Evolutionary conservation across 2,329 filamentous ascomycete species (phyloP).

Genomic region (Diaporthe humulicola): DNA sequence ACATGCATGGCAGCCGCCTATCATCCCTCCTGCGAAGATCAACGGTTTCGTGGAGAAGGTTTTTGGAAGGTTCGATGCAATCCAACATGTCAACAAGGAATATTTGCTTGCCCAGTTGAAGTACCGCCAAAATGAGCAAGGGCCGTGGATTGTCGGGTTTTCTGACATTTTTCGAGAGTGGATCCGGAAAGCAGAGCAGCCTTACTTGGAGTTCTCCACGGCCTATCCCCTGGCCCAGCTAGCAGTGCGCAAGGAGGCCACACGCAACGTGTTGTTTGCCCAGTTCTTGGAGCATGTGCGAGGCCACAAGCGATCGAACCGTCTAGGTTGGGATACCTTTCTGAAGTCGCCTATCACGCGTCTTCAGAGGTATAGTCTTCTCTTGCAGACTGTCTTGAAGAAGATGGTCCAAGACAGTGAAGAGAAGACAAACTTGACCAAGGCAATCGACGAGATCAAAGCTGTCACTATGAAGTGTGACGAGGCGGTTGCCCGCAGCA

Average conservation of each 20-base stretch:
- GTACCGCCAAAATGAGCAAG: slow-evolving; percentile 96
- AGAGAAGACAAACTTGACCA: slow-evolving; percentile 86
- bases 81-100: slow-evolving; percentile 93
- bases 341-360: slow-evolving; percentile 94
- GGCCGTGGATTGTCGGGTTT: slow-evolving; percentile 93
- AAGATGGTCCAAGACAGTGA: slow-evolving; percentile 88
- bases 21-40: slow-evolving; percentile 83
- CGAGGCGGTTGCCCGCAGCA: slow-evolving; percentile 90
- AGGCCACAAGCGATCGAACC: slow-evolving; percentile 82
- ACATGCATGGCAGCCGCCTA: slow-evolving; percentile 77
- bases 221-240: slow-evolving; percentile 88
- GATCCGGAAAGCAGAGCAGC: slow-evolving; percentile 91
- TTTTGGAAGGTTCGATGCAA: slow-evolving; percentile 90
- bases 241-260: slow-evolving; percentile 85
- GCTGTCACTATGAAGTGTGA: slow-evolving; percentile 92
- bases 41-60: slow-evolving; percentile 86
- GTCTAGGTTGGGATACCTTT: slow-evolving; percentile 94
- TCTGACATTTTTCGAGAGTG: slow-evolving; percentile 98
- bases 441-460: slow-evolving; percentile 93
- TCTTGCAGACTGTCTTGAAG: slow-evolving; percentile 86
- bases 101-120: slow-evolving; percentile 93
- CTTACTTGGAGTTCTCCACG: slow-evolving; percentile 93
- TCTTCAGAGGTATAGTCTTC: slow-evolving; percentile 88
- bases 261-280: slow-evolving; percentile 87
- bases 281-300: slow-evolving; percentile 86